A percentile compares a stretch with the other conserved stretches of the same genome.
Conservation (phyloP, 139 green algal genomes). For the Coelastrella sp. region DNA sequence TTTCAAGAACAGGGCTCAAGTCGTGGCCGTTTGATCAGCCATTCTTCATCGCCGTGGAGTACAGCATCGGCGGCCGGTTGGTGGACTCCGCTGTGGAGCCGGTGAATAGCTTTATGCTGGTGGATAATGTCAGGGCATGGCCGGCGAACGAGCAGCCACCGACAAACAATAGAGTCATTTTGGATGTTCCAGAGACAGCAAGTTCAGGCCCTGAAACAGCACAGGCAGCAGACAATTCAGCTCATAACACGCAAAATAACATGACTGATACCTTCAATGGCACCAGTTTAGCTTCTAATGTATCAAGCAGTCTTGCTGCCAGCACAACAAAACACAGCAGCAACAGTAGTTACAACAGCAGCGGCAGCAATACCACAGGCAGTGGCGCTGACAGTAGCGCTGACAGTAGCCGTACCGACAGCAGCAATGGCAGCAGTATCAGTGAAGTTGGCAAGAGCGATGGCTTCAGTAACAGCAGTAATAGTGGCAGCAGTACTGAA, state of each 20-base stretch:
- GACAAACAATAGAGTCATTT: not conserved
- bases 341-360: not conserved
- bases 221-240: not conserved
- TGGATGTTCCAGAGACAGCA: not conserved
- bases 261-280: not conserved
- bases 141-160: not conserved
- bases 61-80: not conserved
- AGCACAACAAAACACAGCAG: not conserved
- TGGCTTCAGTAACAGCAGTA: not conserved
- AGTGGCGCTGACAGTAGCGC: too few species aligned
- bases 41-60: not conserved
- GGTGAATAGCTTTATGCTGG: conserved; percentile 1
- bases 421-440: not conserved
- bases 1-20: not conserved
- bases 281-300: not conserved
- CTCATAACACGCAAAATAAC: not conserved
- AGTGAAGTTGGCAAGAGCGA: not conserved
- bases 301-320: not conserved
- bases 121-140: conserved; percentile 19
- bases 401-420: too few species aligned
- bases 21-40: conserved; percentile 34
- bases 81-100: not conserved
- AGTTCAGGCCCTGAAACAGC: not conserved
- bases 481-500: not conserved
- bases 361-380: not conserved